These are phyloP conservation scores for Cryptococcus floricola DNA, from an alignment of 1,284 basidiomycete genomes.

Conservation along the genomic window DNA sequence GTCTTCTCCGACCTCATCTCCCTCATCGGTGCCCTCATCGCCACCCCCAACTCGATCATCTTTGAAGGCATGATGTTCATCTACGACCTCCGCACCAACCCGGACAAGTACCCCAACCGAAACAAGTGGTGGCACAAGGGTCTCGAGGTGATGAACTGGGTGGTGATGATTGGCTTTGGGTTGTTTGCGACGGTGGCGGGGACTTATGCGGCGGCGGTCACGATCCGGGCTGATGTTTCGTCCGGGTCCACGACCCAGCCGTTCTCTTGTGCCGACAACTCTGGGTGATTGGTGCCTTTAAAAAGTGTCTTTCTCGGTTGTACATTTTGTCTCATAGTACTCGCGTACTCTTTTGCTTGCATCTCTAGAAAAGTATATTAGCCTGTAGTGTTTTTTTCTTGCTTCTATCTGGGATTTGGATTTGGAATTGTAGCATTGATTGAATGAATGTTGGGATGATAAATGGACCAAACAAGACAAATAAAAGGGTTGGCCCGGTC, in stretches of 20 bases:
- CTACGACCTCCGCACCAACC: constrained; percentile 7
- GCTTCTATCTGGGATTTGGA: background rate
- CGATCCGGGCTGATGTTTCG: constrained; percentile 10
- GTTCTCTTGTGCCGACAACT: constrained; percentile 28
- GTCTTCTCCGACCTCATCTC: constrained; percentile 37
- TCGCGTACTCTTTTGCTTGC: no score
- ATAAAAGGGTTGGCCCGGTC: background rate
- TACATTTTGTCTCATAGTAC: no score
- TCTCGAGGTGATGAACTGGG: constrained; percentile 21
- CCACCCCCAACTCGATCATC: constrained; percentile 16
- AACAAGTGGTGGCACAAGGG: constrained; percentile 14
- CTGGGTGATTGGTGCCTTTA: background rate
- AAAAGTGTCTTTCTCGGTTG: no score
- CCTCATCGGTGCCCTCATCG: constrained; percentile 28
- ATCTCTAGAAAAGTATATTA: no score
- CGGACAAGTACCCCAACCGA: constrained; percentile 17
- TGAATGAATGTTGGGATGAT: background rate
- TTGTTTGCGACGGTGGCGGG: constrained; percentile 33
- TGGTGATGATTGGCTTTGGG: constrained; percentile 25
- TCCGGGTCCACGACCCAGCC: constrained; percentile 26
- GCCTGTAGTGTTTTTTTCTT: no score
- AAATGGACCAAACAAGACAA: background rate
- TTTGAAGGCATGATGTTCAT: constrained; percentile 10
- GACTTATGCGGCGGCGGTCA: constrained; percentile 35
- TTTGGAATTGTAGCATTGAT: background rate